A percentile compares a stretch with the other conserved stretches of the same genome.
These are phyloP conservation scores for Termitomyces sp. DNA, from an alignment of 768 basidiomycete species.

Conservation along the genomic window DNA sequence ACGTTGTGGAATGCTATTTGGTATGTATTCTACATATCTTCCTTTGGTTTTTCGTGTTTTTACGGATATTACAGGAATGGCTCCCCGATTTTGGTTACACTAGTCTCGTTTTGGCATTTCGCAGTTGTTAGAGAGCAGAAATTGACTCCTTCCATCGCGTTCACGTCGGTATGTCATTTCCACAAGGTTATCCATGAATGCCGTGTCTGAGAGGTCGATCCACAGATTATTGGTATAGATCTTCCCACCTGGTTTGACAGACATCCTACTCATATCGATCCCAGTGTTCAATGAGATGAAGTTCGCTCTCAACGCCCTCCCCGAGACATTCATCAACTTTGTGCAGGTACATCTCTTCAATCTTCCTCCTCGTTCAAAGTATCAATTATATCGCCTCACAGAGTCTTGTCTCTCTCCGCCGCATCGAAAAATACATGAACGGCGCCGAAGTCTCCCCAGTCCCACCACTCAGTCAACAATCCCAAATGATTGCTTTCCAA, in stretches of 20 bases:
- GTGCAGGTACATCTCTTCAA: constrained; percentile 55
- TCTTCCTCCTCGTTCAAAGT: background rate
- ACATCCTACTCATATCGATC: background rate
- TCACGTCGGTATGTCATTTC: constrained; percentile 56
- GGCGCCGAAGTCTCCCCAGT: constrained; percentile 69
- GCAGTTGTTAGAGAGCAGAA: constrained; percentile 66
- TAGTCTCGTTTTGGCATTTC: constrained; percentile 70
- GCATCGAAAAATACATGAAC: constrained; percentile 88
- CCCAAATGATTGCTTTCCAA: constrained; percentile 68
- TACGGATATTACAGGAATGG: constrained; percentile 48
- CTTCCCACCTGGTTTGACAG: background rate
- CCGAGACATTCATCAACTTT: constrained; percentile 89
- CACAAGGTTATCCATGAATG: background rate
- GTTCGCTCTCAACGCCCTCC: constrained; percentile 83
- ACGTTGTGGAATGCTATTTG: constrained; percentile 49
- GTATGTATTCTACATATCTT: constrained; percentile 20
- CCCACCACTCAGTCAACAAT: constrained; percentile 53
- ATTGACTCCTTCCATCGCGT: constrained; percentile 83
- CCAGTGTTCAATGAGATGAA: constrained; percentile 86
- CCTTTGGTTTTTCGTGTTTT: background rate
- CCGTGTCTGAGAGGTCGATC: background rate
- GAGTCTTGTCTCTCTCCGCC: constrained; percentile 81
- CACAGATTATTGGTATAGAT: constrained; percentile 41
- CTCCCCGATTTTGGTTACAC: constrained; percentile 58
- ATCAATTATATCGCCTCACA: constrained; percentile 22